These are phyloP conservation scores for Candida sonorensis DNA, from an alignment of 805 yeast species.

Conservation along the genomic window DNA sequence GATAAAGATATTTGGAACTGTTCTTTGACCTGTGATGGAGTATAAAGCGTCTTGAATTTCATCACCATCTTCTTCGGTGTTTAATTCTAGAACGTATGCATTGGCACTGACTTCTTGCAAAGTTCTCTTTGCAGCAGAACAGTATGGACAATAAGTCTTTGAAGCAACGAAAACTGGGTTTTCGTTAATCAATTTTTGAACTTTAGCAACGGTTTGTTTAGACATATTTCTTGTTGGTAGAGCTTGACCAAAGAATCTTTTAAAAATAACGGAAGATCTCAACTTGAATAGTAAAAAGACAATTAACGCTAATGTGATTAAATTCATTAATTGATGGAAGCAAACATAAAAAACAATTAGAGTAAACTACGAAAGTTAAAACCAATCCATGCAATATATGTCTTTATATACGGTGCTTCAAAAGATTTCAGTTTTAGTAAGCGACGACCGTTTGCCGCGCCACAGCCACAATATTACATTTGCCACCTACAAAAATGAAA, in stretches of 20 bases:
- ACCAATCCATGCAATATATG: too few species aligned
- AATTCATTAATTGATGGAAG: slow-evolving; percentile 3
- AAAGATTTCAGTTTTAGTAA: too few species aligned
- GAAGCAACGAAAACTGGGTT: slow-evolving; percentile 77
- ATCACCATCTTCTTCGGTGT: slow-evolving; percentile 55
- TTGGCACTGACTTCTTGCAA: slow-evolving; percentile 32
- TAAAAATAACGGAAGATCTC: slow-evolving; percentile 19
- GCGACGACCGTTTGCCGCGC: too few species aligned
- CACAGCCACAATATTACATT: too few species aligned
- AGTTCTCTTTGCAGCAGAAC: slow-evolving; percentile 44
- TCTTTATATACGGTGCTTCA: too few species aligned
- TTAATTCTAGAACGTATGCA: slow-evolving; percentile 51
- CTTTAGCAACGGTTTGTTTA: slow-evolving; percentile 48
- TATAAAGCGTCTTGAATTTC: slow-evolving; percentile 75
- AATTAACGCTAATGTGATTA: not conserved
- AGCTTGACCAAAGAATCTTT: slow-evolving; percentile 22
- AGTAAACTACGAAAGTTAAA: too few species aligned
- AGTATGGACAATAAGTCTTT: slow-evolving; percentile 68
- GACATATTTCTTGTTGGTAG: slow-evolving; percentile 43
- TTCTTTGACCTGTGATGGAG: slow-evolving; percentile 79
- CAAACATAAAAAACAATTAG: too few species aligned
- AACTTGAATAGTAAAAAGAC: slow-evolving; percentile 17
- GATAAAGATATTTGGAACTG: slow-evolving; percentile 91
- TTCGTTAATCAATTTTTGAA: slow-evolving; percentile 54
- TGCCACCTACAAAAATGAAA: too few species aligned